Base-by-base conservation (phyloP, 1,284 basidiomycete genomes). In the Termitomyces sp. region DNA sequence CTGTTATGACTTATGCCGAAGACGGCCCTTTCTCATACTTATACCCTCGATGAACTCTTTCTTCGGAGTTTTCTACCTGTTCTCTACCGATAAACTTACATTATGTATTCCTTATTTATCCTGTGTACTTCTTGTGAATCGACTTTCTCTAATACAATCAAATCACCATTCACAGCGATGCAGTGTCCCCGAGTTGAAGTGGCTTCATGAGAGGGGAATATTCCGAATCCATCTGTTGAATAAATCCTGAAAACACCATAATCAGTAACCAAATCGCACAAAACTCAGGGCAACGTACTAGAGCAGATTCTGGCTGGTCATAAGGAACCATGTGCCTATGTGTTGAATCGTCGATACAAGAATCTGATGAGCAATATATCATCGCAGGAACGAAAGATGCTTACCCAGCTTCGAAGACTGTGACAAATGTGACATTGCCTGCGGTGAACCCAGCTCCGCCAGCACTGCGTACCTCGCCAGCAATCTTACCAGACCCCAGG, bases 241-340 rank as follows among this genome's bases (percentile, higher is more conserved):
- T 57, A 72, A 58, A 54, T 70, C 68, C 67, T 68, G 40, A 16
- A 44, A 51, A 14, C 14, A 40, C 11, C 24, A 41, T n/a, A 51
- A 51, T 18, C 30, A 53, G 45, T 18, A 28, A 31, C 31, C 11
- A 16, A 3, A 50, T 43, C 49, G 49, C 28, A 43, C 28, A 40
- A 19, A 41, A 33, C 34, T 21, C 49, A 16, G 49, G 46, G 44
- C 19, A 39, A 75, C 80, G 52, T 63, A 87, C 84, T 63, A 84
- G 70, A 48, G 90, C 82, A 40, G 81, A 88, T 60, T 86, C 86
- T 0, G 90, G 86, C 63, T 93, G 89, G 68, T 95, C 88, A 62
- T 79, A 84, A 4, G 91, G 90, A 11, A 88, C 88, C 89, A 91
- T 91, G 65, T 91, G 88, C 30, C 88, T 89, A 46, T 49, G 13